These are phyloP conservation scores for Boletellus ananas DNA, from an alignment of 768 basidiomycete genomes.

Conservation along the genomic window DNA sequence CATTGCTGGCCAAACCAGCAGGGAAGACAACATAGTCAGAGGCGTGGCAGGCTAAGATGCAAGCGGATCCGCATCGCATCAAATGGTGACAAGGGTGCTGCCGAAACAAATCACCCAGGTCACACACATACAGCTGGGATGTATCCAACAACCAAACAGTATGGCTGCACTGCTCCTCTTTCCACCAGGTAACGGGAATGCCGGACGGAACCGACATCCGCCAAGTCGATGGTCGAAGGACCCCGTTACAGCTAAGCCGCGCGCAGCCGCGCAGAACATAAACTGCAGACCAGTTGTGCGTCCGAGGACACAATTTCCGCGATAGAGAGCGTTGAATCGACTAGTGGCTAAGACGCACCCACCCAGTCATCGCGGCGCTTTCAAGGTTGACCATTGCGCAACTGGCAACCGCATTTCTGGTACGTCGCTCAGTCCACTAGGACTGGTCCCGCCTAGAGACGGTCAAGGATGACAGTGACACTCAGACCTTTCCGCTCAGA, in stretches of 20 bases:
- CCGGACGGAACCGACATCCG: too few relatives aligned
- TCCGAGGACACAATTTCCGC: slow-evolving; percentile 13
- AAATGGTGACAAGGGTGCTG: not conserved
- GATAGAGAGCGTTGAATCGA: slow-evolving; percentile 19
- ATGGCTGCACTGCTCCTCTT: too few relatives aligned
- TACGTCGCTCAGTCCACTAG: slow-evolving; percentile 26
- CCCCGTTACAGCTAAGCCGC: not conserved
- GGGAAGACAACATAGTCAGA: not conserved
- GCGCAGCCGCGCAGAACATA: fast-evolving
- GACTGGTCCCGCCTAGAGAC: slow-evolving; percentile 29
- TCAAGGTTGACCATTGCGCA: slow-evolving; percentile 20
- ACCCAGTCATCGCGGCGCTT: slow-evolving; percentile 30
- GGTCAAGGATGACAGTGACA: slow-evolving; percentile 25
- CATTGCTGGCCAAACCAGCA: slow-evolving; percentile 10
- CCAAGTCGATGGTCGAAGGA: not conserved
- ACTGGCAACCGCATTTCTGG: slow-evolving; percentile 26
- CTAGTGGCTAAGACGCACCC: slow-evolving; percentile 3
- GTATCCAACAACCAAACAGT: too few relatives aligned
- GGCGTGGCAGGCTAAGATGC: not conserved
- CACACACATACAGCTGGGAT: too few relatives aligned
- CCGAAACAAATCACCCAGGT: too few relatives aligned
- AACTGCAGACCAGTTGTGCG: slow-evolving; percentile 6
- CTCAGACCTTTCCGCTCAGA: slow-evolving; percentile 36
- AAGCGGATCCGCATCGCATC: not conserved
- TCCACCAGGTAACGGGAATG: too few relatives aligned